Base-by-base conservation (phyloP, 768 basidiomycete genomes). In the Tulasnella sp. region DNA sequence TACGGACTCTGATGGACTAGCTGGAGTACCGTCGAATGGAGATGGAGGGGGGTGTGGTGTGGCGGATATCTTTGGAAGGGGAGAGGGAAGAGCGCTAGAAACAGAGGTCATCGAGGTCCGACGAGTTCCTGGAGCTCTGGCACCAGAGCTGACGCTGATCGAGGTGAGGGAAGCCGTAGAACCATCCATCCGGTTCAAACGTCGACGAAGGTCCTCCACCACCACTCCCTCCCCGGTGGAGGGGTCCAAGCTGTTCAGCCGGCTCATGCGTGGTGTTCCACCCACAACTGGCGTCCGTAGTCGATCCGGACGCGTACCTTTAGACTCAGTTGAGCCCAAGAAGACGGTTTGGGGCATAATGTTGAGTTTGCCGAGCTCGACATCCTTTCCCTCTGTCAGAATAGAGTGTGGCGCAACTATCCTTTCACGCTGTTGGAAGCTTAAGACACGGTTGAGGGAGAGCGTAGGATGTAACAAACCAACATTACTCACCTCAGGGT, bases 311-410 rank as follows among this genome's bases (percentile, higher is more conserved):
- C 70, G 77, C n/a, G 20, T n/a, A 32, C 72, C 37, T 40, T 74
- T 78, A 40, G 76, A 23, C 82, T 77, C 79, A 4, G 61, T 76
- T 20, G 70, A 81, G 40, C 82, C 93, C 81, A 98, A 85, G 84
- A 98, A 98, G 26, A 98, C 91, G 0, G 95, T 98, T 79, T 94
- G 94, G 16, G 95, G 95, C 0, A 96, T 93, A 5, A 96, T 92
- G 0, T 92, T 92, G 4, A 98, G 89, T 81, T 94, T 95, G 81
- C 92, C 92, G 55, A 99, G 87, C 78, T 94, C 92, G 44, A 95
- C 87, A 26, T 89, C 89, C 5, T 89, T 86, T 82, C 90, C 91
- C 32, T 94, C 86, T 78, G 87, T 88, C 9, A 74, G 48, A 26
- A 90, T 91, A 7, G 0, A 40, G 40, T 76, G 48, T 20, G 37